Conservation (phyloP, 108 stramenopile species). For the Fragilaria crotonensis region DNA sequence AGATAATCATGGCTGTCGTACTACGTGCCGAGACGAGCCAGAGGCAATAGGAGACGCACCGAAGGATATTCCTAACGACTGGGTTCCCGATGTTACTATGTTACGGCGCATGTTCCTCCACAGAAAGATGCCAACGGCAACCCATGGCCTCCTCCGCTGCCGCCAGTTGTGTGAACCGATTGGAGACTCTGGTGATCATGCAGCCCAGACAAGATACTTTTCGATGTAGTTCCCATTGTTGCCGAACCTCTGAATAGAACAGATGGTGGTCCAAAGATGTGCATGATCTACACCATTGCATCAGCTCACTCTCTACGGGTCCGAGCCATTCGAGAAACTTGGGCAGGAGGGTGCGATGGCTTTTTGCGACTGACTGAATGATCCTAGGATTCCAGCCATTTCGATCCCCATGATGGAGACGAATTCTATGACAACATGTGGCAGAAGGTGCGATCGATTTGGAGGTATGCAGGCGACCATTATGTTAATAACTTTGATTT, state of each 20-base stretch:
- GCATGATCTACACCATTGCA: slow-evolving; percentile 72
- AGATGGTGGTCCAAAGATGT: slow-evolving; percentile 36
- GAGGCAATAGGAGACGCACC: slow-evolving; percentile 25
- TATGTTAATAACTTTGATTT: slow-evolving; percentile 84
- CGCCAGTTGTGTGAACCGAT: slow-evolving; percentile 43
- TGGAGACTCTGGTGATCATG: slow-evolving; percentile 25
- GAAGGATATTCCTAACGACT: slow-evolving; percentile 14
- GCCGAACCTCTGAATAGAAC: slow-evolving; percentile 27
- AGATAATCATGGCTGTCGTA: slow-evolving; percentile 22
- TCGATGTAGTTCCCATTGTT: slow-evolving; percentile 18
- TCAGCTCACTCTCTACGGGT: slow-evolving; percentile 48
- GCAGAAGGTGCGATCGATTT: slow-evolving; percentile 69
- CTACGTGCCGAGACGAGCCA: slow-evolving; percentile 38
- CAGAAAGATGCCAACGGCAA: slow-evolving; percentile 56
- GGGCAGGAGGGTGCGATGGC: slow-evolving; percentile 79
- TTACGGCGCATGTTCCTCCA: slow-evolving; percentile 44
- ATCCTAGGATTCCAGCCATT: slow-evolving; percentile 43
- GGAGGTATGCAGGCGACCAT: slow-evolving; percentile 78
- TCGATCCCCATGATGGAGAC: slow-evolving; percentile 49
- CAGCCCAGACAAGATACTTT: slow-evolving; percentile 33
- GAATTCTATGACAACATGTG: slow-evolving; percentile 73
- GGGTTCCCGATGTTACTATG: slow-evolving; percentile 74
- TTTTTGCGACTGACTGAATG: slow-evolving; percentile 73
- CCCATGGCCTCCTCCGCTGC: slow-evolving; percentile 58
- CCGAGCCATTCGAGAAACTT: slow-evolving; percentile 29